Percentiles rank a stretch among this genome's conserved stretches.
phyloP scores from a whole-genome alignment of 176 grass and related monocot species.

The Aegilops longissima region DNA sequence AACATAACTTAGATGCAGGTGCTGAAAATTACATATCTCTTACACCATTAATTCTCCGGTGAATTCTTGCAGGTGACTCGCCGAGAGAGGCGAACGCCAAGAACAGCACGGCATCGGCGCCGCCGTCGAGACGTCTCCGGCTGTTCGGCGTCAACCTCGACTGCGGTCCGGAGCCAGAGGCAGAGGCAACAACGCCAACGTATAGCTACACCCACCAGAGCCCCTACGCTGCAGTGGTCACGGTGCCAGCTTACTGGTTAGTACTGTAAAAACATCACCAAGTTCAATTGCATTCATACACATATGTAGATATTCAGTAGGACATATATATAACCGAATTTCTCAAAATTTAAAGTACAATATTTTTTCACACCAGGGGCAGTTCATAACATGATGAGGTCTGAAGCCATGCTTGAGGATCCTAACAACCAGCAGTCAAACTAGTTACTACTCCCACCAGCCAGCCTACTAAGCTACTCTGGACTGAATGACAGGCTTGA shows the following conservation, averaged over 20 bases:
- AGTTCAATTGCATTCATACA: not conserved
- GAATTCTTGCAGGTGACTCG: slow-evolving; percentile 32
- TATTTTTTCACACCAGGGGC: slow-evolving; percentile 34
- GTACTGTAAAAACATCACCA: slow-evolving; percentile 15
- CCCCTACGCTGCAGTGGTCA: slow-evolving; percentile 46
- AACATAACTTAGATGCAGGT: not conserved
- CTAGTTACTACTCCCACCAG: slow-evolving; percentile 11
- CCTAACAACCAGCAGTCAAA: slow-evolving; percentile 32
- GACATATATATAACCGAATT: not conserved
- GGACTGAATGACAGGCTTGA: slow-evolving; percentile 43
- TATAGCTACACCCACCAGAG: slow-evolving; percentile 52
- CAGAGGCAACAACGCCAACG: slow-evolving; percentile 44
- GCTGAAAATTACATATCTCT: not conserved
- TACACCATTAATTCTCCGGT: not conserved
- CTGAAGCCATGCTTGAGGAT: slow-evolving; percentile 40
- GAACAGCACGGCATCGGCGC: slow-evolving; percentile 33
- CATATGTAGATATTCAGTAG: not conserved
- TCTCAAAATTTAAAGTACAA: not conserved
- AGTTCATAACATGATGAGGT: slow-evolving; percentile 48
- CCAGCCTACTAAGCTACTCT: slow-evolving; percentile 22
- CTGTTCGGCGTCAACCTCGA: slow-evolving; percentile 93
- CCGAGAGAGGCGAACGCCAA: slow-evolving; percentile 29
- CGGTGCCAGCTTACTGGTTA: slow-evolving; percentile 61
- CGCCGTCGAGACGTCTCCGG: slow-evolving; percentile 58
- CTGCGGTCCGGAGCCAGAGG: slow-evolving; percentile 54